These are phyloP conservation scores for Crucihimalaya himalaica DNA, from an alignment of 345 rosid species.

Conservation along the genomic window DNA sequence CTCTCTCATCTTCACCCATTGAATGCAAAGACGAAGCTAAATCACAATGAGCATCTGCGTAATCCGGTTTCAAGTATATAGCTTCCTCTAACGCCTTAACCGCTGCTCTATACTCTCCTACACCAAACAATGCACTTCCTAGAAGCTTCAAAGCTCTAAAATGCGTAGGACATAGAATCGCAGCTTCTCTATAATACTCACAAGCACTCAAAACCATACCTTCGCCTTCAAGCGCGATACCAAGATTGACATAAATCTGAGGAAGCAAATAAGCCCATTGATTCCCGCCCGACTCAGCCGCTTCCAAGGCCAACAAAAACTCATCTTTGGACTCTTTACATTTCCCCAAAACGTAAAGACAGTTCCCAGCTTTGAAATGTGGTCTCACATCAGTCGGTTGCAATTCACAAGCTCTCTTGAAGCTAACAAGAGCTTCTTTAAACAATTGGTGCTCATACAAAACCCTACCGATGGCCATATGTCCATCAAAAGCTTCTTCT, in stretches of 20 bases:
- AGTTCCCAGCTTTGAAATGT: constrained; percentile 92
- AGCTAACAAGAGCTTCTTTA: constrained; percentile 88
- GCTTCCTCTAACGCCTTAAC: constrained; percentile 98
- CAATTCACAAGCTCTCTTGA: constrained; percentile 92
- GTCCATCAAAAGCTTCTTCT: constrained; percentile 99
- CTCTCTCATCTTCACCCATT: constrained; percentile 95
- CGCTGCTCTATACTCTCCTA: constrained; percentile 94
- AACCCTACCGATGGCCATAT: constrained; percentile 91
- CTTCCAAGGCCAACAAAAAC: constrained; percentile 77
- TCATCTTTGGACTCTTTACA: constrained; percentile 82
- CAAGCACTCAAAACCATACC: constrained; percentile 99
- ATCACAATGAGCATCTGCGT: constrained; percentile 97
- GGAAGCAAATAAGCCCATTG: constrained; percentile 95
- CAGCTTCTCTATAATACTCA: constrained; percentile 98
- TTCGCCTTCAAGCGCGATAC: constrained; percentile 93
- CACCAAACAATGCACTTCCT: constrained; percentile 97
- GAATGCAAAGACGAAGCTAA: constrained; percentile 93
- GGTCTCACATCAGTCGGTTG: constrained; percentile 92
- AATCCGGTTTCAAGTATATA: constrained; percentile 92
- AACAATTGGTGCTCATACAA: constrained; percentile 84
- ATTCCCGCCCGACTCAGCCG: constrained; percentile 91
- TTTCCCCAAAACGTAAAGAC: constrained; percentile 78
- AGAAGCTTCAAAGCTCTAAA: constrained; percentile 92
- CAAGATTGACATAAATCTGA: constrained; percentile 94
- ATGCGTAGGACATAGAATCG: constrained; percentile 95